A percentile compares a stretch with the other conserved stretches of the same genome.
phyloP scores from a whole-genome alignment of 2,329 filamentous ascomycete genomes.

The Eutypella sp. region DNA sequence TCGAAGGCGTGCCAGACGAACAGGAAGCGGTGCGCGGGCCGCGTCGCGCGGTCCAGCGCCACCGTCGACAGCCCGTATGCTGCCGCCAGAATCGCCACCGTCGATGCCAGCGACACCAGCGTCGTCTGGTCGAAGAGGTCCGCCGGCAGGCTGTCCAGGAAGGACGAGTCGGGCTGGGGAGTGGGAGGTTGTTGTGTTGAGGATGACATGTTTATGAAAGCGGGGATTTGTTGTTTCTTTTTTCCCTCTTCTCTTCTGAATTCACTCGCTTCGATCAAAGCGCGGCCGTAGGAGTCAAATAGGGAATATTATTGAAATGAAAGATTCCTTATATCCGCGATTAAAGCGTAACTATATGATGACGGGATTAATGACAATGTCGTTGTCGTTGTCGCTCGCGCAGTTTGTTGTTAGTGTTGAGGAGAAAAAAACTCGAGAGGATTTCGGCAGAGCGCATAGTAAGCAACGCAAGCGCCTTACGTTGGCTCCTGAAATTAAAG shows the following conservation, averaged over 20 bases:
- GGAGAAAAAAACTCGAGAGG: no score
- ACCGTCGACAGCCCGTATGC: constrained; percentile 46
- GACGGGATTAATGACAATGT: no score
- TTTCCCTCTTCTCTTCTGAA: neutral
- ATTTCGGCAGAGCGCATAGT: no score
- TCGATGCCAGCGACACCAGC: constrained; percentile 52
- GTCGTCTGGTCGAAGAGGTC: constrained; percentile 58
- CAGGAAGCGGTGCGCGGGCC: constrained; percentile 62
- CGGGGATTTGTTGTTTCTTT: neutral
- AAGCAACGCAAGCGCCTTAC: no score
- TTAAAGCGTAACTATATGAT: no score
- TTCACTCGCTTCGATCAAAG: neutral
- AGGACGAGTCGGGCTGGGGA: constrained; percentile 14
- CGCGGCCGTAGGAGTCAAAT: no score
- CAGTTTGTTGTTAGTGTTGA: no score
- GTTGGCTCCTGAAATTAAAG: no score
- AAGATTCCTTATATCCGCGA: no score
- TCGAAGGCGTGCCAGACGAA: constrained; percentile 97
- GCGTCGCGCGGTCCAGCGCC: constrained; percentile 43
- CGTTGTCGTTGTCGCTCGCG: no score
- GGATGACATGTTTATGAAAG: neutral
- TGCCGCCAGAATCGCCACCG: constrained; percentile 45
- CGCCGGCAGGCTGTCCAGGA: constrained; percentile 36
- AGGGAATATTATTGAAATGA: no score
- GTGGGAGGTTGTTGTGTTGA: neutral